phyloP scores from a whole-genome alignment of 768 basidiomycete species.

The Suillus bovinus region DNA sequence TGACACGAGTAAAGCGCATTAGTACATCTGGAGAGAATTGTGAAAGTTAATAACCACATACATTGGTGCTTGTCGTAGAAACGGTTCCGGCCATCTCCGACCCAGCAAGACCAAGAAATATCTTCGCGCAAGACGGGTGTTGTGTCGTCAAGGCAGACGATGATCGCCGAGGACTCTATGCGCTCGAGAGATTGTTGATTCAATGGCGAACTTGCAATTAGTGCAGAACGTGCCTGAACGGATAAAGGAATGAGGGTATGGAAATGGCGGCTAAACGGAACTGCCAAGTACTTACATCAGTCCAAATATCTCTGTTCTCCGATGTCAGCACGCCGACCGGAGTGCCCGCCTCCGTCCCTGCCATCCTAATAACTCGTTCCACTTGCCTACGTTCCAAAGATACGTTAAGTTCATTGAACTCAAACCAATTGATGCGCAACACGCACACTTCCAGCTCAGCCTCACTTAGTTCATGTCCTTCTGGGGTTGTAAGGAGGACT shows the following conservation, averaged over 20 bases:
- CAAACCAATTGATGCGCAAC: background rate
- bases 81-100: slow-evolving; percentile 85
- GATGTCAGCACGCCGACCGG: slow-evolving; percentile 83
- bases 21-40: slow-evolving; percentile 8
- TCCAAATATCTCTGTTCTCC: slow-evolving; percentile 90
- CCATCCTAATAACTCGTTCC: slow-evolving; percentile 62
- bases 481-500: slow-evolving; percentile 64
- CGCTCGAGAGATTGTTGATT: slow-evolving; percentile 72
- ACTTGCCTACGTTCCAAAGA: slow-evolving; percentile 49
- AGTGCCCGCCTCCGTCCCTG: slow-evolving; percentile 46
- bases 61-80: slow-evolving; percentile 98
- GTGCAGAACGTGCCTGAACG: slow-evolving; percentile 52
- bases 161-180: slow-evolving; percentile 88
- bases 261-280: background rate
- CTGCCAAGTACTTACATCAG: slow-evolving; percentile 65
- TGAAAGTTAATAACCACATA: slow-evolving; percentile 37
- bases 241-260: background rate
- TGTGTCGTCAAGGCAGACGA: slow-evolving; percentile 84
- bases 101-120: slow-evolving; percentile 82
- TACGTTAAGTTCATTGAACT: slow-evolving; percentile 11
- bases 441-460: slow-evolving; percentile 77
- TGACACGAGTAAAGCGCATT: slow-evolving; percentile 29
- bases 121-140: slow-evolving; percentile 81
- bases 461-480: slow-evolving; percentile 72
- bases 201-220: slow-evolving; percentile 60